A percentile compares a stretch with the other conserved stretches of the same genome.
These are phyloP conservation scores for Chlorophyllum brunneum DNA, from an alignment of 768 basidiomycete genomes.

Conservation along the genomic window DNA sequence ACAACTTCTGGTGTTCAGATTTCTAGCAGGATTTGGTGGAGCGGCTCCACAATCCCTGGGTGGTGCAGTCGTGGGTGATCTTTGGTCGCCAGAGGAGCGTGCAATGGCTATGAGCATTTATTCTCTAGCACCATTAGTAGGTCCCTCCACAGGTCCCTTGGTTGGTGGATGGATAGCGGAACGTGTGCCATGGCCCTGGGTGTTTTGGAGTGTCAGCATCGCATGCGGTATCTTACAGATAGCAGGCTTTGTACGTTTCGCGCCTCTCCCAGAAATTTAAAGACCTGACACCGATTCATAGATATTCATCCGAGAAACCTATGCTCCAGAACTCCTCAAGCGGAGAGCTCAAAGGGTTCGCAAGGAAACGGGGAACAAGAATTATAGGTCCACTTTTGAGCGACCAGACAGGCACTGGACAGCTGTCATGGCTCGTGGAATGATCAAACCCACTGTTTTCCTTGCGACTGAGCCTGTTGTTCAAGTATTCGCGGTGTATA, in stretches of 20 bases:
- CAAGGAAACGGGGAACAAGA: conserved; percentile 24
- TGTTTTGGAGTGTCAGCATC: conserved; percentile 56
- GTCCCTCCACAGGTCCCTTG: conserved; percentile 34
- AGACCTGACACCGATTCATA: background rate
- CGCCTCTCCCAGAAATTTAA: background rate
- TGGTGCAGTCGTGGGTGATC: conserved; percentile 51
- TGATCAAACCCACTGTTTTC: conserved; percentile 56
- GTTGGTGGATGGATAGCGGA: conserved; percentile 44
- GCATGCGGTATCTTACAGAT: conserved; percentile 43
- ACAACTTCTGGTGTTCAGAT: conserved; percentile 56
- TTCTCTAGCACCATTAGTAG: conserved; percentile 51
- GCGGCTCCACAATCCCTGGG: conserved; percentile 60
- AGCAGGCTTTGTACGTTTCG: conserved; percentile 40
- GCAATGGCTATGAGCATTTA: conserved; percentile 51
- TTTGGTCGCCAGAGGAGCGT: conserved; percentile 49
- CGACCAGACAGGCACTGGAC: conserved; percentile 36
- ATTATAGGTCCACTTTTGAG: conserved; percentile 40
- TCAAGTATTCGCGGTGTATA: conserved; percentile 53
- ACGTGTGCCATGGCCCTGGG: conserved; percentile 53
- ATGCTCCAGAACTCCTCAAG: conserved; percentile 45
- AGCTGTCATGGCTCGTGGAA: conserved; percentile 39
- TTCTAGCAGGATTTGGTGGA: conserved; percentile 62
- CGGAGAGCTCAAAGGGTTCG: conserved; percentile 34
- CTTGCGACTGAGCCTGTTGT: conserved; percentile 57
- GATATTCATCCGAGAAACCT: conserved; percentile 36